Percentiles rank a stretch among this genome's conserved stretches.
Evolutionary conservation across 176 grass and related monocot genomes (phyloP).

Genomic region (Bolboschoenus planiculmis): DNA sequence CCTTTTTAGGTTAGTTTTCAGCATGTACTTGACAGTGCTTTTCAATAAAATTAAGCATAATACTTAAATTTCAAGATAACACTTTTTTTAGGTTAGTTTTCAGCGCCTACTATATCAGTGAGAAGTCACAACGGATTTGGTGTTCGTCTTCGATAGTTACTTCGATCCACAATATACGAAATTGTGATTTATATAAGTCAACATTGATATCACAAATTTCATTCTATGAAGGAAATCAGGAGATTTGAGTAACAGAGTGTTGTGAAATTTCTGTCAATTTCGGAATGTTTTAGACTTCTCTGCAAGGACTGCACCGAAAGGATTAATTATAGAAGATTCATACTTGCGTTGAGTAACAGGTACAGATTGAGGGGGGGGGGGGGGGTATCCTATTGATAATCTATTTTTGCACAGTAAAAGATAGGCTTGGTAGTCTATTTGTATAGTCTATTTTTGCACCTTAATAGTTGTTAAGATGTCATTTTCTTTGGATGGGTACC

Average conservation of each 20-base stretch:
- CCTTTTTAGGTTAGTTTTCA: not conserved
- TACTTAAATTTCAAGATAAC: not conserved
- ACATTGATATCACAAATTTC: not conserved
- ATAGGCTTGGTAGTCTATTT: not conserved
- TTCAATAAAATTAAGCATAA: not conserved
- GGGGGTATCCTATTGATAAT: no score
- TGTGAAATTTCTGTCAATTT: not conserved
- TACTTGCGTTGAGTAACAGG: no score
- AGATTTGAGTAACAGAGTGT: not conserved
- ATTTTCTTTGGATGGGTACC: not conserved
- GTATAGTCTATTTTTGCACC: not conserved
- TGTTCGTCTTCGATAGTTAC: not conserved
- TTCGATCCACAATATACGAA: not conserved
- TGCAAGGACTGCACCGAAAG: no score
- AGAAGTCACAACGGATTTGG: not conserved
- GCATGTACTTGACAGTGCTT: not conserved
- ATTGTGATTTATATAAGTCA: not conserved
- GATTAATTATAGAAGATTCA: no score
- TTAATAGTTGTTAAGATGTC: conserved; percentile 11
- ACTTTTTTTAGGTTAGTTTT: not conserved
- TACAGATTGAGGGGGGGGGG: no score
- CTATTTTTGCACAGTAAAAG: not conserved
- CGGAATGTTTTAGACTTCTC: not conserved
- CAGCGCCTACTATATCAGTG: no score
- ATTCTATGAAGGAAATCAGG: not conserved